phyloP scores from a whole-genome alignment of 2,329 filamentous ascomycete genomes.

The Coniochaeta pulveracea region DNA sequence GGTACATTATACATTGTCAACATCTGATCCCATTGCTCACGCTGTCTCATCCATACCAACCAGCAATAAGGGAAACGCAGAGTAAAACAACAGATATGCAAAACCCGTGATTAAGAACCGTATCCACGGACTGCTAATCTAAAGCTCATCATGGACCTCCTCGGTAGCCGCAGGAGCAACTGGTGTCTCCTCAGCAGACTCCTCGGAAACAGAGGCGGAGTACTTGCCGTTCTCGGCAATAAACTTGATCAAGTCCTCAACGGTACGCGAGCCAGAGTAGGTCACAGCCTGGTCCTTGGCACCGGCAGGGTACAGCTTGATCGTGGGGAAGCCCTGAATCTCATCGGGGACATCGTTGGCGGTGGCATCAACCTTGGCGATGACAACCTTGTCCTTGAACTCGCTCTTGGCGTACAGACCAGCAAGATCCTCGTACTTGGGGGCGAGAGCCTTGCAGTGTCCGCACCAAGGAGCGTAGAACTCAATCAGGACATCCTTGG shows the following conservation, averaged over 20 bases:
- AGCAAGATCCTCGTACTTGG: slow-evolving; percentile 91
- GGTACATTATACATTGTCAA: too few species aligned
- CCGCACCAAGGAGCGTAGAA: slow-evolving; percentile 99
- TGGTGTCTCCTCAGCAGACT: slow-evolving; percentile 40
- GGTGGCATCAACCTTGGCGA: slow-evolving; percentile 97
- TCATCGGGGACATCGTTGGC: slow-evolving; percentile 94
- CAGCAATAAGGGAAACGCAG: too few species aligned
- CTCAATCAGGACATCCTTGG: slow-evolving; percentile 95
- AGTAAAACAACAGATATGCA: too few species aligned
- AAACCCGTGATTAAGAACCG: too few species aligned
- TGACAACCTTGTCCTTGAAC: slow-evolving; percentile 72
- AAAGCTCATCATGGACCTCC: slow-evolving; percentile 67
- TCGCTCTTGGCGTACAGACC: slow-evolving; percentile 65
- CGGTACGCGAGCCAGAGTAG: slow-evolving; percentile 77
- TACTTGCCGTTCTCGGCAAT: slow-evolving; percentile 92
- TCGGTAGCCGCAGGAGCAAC: slow-evolving; percentile 41
- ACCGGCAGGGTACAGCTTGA: slow-evolving; percentile 93
- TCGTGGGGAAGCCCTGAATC: slow-evolving; percentile 95
- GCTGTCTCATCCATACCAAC: too few species aligned
- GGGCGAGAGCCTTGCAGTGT: slow-evolving; percentile 97
- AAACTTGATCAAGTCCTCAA: slow-evolving; percentile 87
- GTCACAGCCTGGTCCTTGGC: slow-evolving; percentile 75
- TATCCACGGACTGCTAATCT: too few species aligned
- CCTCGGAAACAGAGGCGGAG: slow-evolving; percentile 56
- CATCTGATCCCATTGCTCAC: too few species aligned